Percentiles rank a stretch among this genome's conserved stretches.
phyloP scores from a whole-genome alignment of 257 asterid species.

The Forsythia suspensa region DNA sequence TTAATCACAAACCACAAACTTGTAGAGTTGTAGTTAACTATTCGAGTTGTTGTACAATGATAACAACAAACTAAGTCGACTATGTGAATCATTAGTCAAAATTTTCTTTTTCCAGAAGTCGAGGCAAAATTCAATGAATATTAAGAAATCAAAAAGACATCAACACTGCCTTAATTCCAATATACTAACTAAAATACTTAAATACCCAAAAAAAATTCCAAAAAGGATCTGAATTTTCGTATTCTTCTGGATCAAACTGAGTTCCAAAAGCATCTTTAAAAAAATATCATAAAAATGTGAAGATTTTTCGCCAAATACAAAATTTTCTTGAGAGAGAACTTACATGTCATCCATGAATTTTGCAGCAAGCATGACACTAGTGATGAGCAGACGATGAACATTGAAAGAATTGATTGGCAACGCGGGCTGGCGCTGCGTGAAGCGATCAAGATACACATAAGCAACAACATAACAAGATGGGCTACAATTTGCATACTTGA shows the following conservation, averaged over 20 bases:
- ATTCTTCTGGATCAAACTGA: neutral
- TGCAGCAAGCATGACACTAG: slow-evolving; percentile 94
- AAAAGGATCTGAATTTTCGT: neutral
- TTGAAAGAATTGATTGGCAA: slow-evolving; percentile 79
- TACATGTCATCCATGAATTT: slow-evolving; percentile 97
- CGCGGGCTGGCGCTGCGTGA: slow-evolving; percentile 74
- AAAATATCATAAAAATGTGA: neutral
- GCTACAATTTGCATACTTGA: slow-evolving; percentile 94
- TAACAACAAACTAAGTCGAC: neutral
- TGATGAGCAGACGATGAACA: slow-evolving; percentile 83
- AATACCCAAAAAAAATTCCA: neutral
- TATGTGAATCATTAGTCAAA: too few relatives aligned
- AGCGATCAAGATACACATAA: slow-evolving; percentile 85
- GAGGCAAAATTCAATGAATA: neutral
- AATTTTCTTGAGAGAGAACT: slow-evolving; percentile 21
- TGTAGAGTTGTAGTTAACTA: neutral
- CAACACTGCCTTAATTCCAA: neutral
- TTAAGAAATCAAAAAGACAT: neutral
- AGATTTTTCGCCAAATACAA: neutral
- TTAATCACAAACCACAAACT: neutral
- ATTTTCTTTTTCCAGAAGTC: neutral
- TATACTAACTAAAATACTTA: neutral
- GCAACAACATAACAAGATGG: slow-evolving; percentile 89
- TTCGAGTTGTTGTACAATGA: neutral
- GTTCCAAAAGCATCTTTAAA: neutral